phyloP scores from a whole-genome alignment of 495 filamentous ascomycete species.

The Penicillium manginii region DNA sequence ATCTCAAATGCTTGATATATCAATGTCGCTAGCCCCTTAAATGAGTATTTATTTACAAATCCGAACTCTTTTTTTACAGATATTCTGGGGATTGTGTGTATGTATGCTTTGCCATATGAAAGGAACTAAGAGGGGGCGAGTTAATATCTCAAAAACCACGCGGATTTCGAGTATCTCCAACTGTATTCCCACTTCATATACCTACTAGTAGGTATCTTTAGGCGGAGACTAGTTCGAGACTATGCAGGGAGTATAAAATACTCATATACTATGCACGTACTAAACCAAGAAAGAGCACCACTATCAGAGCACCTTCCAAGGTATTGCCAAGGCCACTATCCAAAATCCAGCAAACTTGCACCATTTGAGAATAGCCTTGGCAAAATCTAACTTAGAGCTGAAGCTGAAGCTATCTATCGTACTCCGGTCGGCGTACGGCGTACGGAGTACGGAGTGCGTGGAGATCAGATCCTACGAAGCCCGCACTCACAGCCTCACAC shows the following conservation, averaged over 20 bases:
- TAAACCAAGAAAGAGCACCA: background rate
- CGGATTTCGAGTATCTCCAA: too few species aligned
- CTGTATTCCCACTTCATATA: background rate
- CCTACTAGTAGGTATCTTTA: too few species aligned
- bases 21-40: background rate
- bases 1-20: constrained; percentile 3
- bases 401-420: background rate
- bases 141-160: too few species aligned
- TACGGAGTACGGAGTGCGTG: background rate
- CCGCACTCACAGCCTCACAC: background rate
- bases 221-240: background rate
- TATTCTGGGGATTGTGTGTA: background rate
- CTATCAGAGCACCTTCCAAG: background rate
- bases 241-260: background rate
- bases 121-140: background rate
- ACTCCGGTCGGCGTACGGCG: background rate
- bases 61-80: background rate
- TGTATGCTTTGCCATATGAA: background rate
- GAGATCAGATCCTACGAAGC: background rate
- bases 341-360: background rate
- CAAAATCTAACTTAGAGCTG: background rate
- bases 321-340: background rate
- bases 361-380: background rate
- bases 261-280: background rate
- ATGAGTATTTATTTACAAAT: background rate